Conservation (phyloP, 441 rosid genomes). For the Populus hybrid region DNA sequence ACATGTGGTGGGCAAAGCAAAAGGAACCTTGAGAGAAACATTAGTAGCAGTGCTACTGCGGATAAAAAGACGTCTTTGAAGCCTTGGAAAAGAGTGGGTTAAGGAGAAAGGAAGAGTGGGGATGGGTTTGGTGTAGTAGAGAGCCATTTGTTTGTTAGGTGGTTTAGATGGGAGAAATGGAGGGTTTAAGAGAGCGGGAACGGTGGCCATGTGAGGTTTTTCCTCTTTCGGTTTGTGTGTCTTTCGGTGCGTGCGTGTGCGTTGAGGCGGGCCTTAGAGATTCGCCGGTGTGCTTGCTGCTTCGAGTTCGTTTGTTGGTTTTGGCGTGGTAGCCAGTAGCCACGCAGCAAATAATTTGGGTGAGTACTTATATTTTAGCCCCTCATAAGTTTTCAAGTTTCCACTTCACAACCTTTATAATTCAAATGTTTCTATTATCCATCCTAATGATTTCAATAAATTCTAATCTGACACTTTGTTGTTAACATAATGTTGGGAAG, state of each 20-base stretch:
- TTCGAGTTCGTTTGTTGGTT: background rate
- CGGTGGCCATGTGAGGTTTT: constrained; percentile 38
- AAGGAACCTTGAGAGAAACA: constrained; percentile 50
- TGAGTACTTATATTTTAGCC: background rate
- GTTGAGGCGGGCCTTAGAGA: background rate
- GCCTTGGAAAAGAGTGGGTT: constrained; percentile 8
- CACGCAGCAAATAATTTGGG: background rate
- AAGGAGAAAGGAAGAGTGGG: constrained; percentile 23
- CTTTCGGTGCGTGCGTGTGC: background rate
- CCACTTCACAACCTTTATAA: background rate
- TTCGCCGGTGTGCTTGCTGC: background rate
- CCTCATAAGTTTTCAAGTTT: background rate
- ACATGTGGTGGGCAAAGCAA: constrained; percentile 34
- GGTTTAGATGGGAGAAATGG: constrained; percentile 28
- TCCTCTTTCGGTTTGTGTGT: background rate
- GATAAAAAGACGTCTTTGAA: constrained; percentile 21
- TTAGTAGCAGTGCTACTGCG: constrained; percentile 12
- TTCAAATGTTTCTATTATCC: background rate
- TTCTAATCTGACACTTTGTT: background rate
- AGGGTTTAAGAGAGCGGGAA: constrained; percentile 33
- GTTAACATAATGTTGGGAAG: background rate
- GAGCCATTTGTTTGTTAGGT: constrained; percentile 22
- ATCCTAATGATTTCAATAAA: no score
- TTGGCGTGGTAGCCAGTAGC: background rate
- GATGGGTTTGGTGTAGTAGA: constrained; percentile 24